These are phyloP conservation scores for Neopestalotiopsis sp. DNA, from an alignment of 2,329 filamentous ascomycete genomes.

Conservation along the genomic window DNA sequence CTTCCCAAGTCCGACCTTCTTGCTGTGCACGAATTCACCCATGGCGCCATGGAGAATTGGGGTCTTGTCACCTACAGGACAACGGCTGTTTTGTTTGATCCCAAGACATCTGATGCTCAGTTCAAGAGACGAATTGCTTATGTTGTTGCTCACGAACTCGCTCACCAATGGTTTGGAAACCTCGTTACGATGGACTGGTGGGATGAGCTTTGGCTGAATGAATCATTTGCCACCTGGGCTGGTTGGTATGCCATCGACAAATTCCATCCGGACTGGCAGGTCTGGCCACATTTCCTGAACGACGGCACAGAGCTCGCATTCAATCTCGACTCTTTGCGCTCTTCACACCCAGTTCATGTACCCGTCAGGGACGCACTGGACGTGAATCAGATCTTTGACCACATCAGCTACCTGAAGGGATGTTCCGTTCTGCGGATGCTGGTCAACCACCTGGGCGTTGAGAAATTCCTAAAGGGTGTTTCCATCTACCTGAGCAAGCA, in stretches of 20 bases:
- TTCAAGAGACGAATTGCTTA: slow-evolving; percentile 96
- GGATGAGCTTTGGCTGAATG: slow-evolving; percentile 92
- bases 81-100: slow-evolving; percentile 95
- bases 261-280: slow-evolving; percentile 95
- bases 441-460: slow-evolving; percentile 84
- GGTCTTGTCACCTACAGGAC: slow-evolving; percentile 95
- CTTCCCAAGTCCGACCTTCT: slow-evolving; percentile 90
- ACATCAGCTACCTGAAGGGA: slow-evolving; percentile 95
- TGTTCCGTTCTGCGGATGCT: slow-evolving; percentile 97
- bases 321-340: slow-evolving; percentile 84
- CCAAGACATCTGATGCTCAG: slow-evolving; percentile 84
- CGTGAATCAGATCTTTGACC: slow-evolving; percentile 97
- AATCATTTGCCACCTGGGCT: slow-evolving; percentile 98
- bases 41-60: slow-evolving; percentile 95
- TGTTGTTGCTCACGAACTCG: slow-evolving; percentile 96
- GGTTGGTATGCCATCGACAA: slow-evolving; percentile 93
- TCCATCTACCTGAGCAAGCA: slow-evolving; percentile 88
- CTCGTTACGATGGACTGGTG: slow-evolving; percentile 97
- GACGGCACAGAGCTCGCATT: slow-evolving; percentile 94
- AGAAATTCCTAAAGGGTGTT: slow-evolving; percentile 90
- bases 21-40: slow-evolving; percentile 90
- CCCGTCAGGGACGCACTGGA: slow-evolving; percentile 92
- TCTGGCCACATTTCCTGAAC: slow-evolving; percentile 97
- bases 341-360: slow-evolving; percentile 95
- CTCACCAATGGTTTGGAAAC: slow-evolving; percentile 96